These are phyloP conservation scores for Gamsiella multidivaricata DNA, from an alignment of 192 early-diverging fungal species.

Conservation along the genomic window DNA sequence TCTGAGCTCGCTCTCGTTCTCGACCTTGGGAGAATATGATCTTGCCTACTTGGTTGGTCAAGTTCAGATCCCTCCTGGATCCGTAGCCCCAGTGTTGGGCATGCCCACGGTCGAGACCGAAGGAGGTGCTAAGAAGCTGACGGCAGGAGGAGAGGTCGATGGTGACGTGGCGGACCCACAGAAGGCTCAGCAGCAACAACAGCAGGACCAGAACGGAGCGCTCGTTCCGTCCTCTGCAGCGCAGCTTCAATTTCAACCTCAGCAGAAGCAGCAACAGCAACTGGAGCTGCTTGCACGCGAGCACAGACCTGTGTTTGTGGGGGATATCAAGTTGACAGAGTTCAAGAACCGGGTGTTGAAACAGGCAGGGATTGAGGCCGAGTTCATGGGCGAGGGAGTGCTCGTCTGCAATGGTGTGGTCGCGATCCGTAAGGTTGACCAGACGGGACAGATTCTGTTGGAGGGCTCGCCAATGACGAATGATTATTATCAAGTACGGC, in stretches of 20 bases:
- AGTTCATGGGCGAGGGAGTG: constrained; percentile 86
- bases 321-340: constrained; percentile 87
- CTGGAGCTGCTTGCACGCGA: constrained; percentile 37
- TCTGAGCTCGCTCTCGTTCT: constrained; percentile 77
- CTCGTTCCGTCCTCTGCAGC: not conserved
- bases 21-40: constrained; percentile 83
- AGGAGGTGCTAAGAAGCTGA: constrained; percentile 2
- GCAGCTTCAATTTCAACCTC: constrained; percentile 25
- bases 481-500: constrained; percentile 80
- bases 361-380: constrained; percentile 77
- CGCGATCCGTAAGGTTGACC: constrained; percentile 68
- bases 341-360: constrained; percentile 76
- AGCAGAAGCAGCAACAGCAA: constrained; percentile 44
- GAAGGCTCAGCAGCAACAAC: not conserved
- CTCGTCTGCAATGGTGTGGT: constrained; percentile 87
- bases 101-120: constrained; percentile 61
- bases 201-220: not conserved
- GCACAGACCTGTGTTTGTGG: constrained; percentile 81
- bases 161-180: not conserved
- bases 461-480: constrained; percentile 52
- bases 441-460: constrained; percentile 33
- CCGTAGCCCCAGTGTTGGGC: constrained; percentile 80
- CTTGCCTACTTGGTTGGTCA: constrained; percentile 82
- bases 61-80: constrained; percentile 71
- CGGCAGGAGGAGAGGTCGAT: not conserved